Base-by-base conservation (phyloP, 371 early-diverging fungal species). In the Saksenaea oblongispora region DNA sequence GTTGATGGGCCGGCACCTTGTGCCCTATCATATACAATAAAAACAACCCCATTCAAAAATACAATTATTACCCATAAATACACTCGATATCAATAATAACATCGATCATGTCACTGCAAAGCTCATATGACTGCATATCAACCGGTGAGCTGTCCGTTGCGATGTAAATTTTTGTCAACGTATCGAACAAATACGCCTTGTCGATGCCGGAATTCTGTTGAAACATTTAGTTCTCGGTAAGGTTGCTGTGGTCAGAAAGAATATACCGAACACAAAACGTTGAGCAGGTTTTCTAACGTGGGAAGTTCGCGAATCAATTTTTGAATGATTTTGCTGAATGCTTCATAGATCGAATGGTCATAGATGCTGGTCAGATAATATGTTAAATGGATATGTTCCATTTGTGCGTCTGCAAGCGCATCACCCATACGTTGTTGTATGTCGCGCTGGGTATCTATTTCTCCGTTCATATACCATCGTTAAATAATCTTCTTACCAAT, bases 91-190 rank as follows among this genome's bases (percentile, higher is more conserved):
- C 96, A 44, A 95, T 87, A 56, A 94, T 87, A 22, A 95, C 94
- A 63, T 95, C 97, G 74, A 98, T 95, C 90, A 95, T 97, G 70
- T 97, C 94, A 54, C 90, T 87, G 66, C 97, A 95, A 37, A 98
- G 87, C 75, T 93, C 93, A 75, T 95, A 97, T 2, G 91, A 87
- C 65, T 94, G 94, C 79, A 95, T 87, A 67, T 95, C 95, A 34
- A 95, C 95, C 3, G 98, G 98, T 1, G 96, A 93, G 53, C 91
- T 88, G 63, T 98, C 98, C 5, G 96, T 96, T 3, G 98, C 96
- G 62, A 98, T 86, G 66, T 96, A 98, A 31, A 97, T 89, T 71
- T 96, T 96, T 31, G 92, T 91, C 34, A 84, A 61, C 10, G 90
- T 84, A 72, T 98, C 98, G 69, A 98, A 95, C 51, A 98, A 74